Evolutionary conservation across 495 filamentous ascomycete genomes (phyloP).

Genomic region (Penicillium subrubescens): DNA sequence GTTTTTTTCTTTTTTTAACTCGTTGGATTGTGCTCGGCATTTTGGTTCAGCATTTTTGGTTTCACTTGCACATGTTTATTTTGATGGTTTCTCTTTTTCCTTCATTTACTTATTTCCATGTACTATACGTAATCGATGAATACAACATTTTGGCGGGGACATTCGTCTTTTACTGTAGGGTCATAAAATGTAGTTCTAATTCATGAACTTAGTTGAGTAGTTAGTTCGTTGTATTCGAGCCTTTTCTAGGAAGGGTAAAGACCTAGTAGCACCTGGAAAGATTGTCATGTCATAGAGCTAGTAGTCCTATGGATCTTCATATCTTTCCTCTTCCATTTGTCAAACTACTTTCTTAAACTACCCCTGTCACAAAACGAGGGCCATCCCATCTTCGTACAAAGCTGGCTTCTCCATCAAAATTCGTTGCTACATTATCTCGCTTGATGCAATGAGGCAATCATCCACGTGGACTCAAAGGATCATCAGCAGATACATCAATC

Average conservation of each 20-base stretch:
- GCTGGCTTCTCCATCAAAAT: no score
- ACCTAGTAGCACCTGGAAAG: not conserved
- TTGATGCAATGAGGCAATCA: no score
- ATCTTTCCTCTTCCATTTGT: no score
- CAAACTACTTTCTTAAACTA: no score
- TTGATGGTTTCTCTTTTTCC: slow-evolving; percentile 18
- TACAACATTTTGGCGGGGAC: slow-evolving; percentile 42
- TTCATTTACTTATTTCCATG: slow-evolving; percentile 38
- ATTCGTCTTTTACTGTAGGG: not conserved
- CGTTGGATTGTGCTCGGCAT: slow-evolving; percentile 9
- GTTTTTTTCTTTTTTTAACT: slow-evolving; percentile 7
- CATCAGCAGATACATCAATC: no score
- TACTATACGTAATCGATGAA: slow-evolving; percentile 50
- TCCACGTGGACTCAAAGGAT: no score
- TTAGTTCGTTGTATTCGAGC: not conserved
- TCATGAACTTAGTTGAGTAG: not conserved
- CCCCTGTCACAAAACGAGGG: no score
- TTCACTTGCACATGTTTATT: slow-evolving; percentile 20
- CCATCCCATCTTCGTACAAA: no score
- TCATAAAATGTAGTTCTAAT: not conserved
- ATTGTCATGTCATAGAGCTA: no score
- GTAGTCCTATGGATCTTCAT: no score
- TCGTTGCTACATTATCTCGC: no score
- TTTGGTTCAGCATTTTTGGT: slow-evolving; percentile 27
- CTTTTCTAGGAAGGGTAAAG: no score